These are phyloP conservation scores for Coemansia sp. DNA, from an alignment of 192 early-diverging fungal genomes.

Conservation along the genomic window DNA sequence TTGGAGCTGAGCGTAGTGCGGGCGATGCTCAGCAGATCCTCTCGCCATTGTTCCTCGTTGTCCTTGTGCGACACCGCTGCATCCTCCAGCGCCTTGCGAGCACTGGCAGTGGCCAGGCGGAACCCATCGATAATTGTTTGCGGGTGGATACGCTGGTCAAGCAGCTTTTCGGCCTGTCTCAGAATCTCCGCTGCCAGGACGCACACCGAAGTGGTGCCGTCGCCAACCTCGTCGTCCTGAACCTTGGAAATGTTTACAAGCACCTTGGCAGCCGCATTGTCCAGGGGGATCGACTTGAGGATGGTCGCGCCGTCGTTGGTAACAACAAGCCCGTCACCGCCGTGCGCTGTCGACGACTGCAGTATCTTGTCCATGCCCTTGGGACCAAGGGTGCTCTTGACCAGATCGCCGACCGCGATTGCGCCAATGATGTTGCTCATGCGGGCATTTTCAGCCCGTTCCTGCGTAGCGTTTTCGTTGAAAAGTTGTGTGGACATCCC, in stretches of 20 bases:
- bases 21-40: conserved; percentile 96
- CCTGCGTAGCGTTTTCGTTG: conserved; percentile 91
- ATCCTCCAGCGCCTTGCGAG: conserved; percentile 79
- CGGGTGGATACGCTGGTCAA: conserved; percentile 94
- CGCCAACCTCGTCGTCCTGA: conserved; percentile 99
- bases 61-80: conserved; percentile 79
- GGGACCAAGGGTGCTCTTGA: conserved; percentile 95
- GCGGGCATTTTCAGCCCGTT: conserved; percentile 97
- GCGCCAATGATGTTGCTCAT: conserved; percentile 89
- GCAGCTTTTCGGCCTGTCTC: conserved; percentile 87
- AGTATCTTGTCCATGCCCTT: conserved; percentile 99
- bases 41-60: conserved; percentile 71
- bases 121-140: conserved; percentile 97
- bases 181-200: conserved; percentile 95
- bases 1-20: conserved; percentile 96
- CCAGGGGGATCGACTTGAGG: conserved; percentile 93
- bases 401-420: conserved; percentile 97
- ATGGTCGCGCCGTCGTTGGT: conserved; percentile 99
- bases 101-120: conserved; percentile 80
- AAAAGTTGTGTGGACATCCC: conserved; percentile 79
- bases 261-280: conserved; percentile 98
- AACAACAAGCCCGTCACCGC: conserved; percentile 81
- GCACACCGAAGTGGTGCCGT: conserved; percentile 99
- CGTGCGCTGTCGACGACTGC: conserved; percentile 67
- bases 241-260: conserved; percentile 98